Base-by-base conservation (phyloP, 306 rosid genomes). In the Crotalaria pallida region DNA sequence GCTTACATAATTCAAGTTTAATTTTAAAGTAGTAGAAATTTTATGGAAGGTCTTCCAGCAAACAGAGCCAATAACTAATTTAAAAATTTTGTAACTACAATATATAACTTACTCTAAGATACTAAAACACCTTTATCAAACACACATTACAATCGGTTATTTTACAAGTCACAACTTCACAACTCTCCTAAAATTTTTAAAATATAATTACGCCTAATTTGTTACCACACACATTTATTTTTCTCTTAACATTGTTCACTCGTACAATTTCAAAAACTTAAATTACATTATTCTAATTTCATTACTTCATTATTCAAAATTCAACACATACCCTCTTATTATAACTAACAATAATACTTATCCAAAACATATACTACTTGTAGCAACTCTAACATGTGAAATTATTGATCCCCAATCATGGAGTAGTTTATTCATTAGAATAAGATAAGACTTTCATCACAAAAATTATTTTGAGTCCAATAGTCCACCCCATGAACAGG, bases 381-480 rank as follows among this genome's bases (percentile, higher is more conserved):
- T 7, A 50, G 26, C 57, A 12, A 10, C 17, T 6, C 56, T 2
- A 6, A 27, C 5, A 1, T 18, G 7, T 7, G 64, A 58, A 31
- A 58, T 12, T 29, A 3, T 10, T 58, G 44, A 31, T 31, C 44
- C 12, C 24, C 63, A 23, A 23, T 8, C 59, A 53, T 57, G 23
- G 43, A 7, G 43, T 50, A 50, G 12, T 7, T 26, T 29, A 10
- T 13, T 29, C 7, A 58, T 21, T 58, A 58, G 57, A 12, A 27
- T 44, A 27, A 57, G 5, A 66, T 26, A 70, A 57, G 10, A 23
- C 10, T 10, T 56, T 19, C 18, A 56, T 57, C 52, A 11, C 71
- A 65, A 57, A 56, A 17, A 18, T 45, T 29, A 57, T 56, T 58
- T 29, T 17, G 38, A n/a, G 34, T 53, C 80, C 76, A 63, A 7